phyloP scores from a whole-genome alignment of 345 rosid genomes.

The Citrus unshiu region DNA sequence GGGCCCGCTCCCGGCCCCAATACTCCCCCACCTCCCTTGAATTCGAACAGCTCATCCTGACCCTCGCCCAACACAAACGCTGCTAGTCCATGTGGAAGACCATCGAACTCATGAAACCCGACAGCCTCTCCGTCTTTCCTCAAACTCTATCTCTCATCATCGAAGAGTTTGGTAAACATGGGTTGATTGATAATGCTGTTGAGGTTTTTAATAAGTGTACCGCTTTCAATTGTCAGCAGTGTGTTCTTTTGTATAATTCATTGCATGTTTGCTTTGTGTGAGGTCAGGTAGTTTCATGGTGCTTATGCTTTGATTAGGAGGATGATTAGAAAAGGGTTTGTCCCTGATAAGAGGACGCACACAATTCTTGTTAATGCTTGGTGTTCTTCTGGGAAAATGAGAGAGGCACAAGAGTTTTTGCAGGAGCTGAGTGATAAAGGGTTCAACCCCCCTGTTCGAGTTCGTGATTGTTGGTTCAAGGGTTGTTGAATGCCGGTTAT shows the following conservation, averaged over 20 bases:
- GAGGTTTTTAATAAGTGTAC: conserved; percentile 70
- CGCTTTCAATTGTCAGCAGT: conserved; percentile 51
- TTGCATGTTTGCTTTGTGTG: conserved; percentile 72
- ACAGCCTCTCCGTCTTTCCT: too few species aligned
- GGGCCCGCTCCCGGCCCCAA: too few species aligned
- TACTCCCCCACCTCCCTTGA: too few species aligned
- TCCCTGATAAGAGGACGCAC: conserved; percentile 62
- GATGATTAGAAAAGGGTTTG: conserved; percentile 70
- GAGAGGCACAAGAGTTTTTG: conserved; percentile 76
- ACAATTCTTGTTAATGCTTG: conserved; percentile 67
- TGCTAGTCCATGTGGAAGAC: too few species aligned
- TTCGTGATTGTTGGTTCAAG: conserved; percentile 85
- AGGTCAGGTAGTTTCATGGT: conserved; percentile 75
- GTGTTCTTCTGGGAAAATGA: conserved; percentile 80
- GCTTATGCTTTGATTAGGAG: conserved; percentile 80
- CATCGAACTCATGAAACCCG: too few species aligned
- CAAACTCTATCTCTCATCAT: too few species aligned
- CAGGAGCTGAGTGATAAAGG: conserved; percentile 86
- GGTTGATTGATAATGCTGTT: conserved; percentile 84
- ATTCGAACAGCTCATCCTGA: too few species aligned
- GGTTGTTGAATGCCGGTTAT: conserved; percentile 71
- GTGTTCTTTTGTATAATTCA: conserved; percentile 52
- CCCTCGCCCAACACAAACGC: too few species aligned
- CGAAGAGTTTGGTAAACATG: too few species aligned
- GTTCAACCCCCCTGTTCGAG: conserved; percentile 82